These are phyloP conservation scores for Talaromyces thailandensis DNA, from an alignment of 495 filamentous ascomycete species.

Conservation along the genomic window DNA sequence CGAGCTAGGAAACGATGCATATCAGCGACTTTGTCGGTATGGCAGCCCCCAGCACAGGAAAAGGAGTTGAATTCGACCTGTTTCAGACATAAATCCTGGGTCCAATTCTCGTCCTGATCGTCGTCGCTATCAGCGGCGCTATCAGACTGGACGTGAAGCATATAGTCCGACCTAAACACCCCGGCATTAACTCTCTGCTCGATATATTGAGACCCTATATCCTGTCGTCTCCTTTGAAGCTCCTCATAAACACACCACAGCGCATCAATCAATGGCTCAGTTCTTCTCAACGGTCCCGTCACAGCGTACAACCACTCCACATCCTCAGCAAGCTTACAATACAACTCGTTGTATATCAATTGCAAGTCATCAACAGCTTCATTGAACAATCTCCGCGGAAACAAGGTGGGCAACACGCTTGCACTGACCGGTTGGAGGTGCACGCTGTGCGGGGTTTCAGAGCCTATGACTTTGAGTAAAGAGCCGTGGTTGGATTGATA, in stretches of 20 bases:
- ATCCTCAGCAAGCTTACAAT: constrained; percentile 66
- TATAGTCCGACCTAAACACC: constrained; percentile 86
- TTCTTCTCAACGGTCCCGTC: constrained; percentile 37
- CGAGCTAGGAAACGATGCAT: constrained; percentile 46
- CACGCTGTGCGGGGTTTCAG: constrained; percentile 48
- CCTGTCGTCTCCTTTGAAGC: constrained; percentile 41
- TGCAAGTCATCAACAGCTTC: constrained; percentile 55
- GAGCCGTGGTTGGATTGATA: constrained; percentile 80
- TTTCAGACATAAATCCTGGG: constrained; percentile 45
- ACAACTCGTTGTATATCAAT: constrained; percentile 69
- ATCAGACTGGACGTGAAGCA: constrained; percentile 50
- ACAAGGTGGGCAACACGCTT: constrained; percentile 72
- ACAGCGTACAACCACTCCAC: constrained; percentile 53
- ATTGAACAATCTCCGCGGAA: constrained; percentile 62
- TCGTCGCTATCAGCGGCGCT: background rate
- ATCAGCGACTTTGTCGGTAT: constrained; percentile 48
- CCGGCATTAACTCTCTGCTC: constrained; percentile 62
- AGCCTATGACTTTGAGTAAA: constrained; percentile 53
- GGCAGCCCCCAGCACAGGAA: constrained; percentile 69
- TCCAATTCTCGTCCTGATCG: background rate
- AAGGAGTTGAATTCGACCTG: constrained; percentile 92
- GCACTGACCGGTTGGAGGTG: constrained; percentile 67
- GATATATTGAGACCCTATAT: constrained; percentile 31
- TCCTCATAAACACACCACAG: constrained; percentile 67
- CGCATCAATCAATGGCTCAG: constrained; percentile 60